These are phyloP conservation scores for Cyberlindnera veronae DNA, from an alignment of 805 yeast species.

Conservation along the genomic window DNA sequence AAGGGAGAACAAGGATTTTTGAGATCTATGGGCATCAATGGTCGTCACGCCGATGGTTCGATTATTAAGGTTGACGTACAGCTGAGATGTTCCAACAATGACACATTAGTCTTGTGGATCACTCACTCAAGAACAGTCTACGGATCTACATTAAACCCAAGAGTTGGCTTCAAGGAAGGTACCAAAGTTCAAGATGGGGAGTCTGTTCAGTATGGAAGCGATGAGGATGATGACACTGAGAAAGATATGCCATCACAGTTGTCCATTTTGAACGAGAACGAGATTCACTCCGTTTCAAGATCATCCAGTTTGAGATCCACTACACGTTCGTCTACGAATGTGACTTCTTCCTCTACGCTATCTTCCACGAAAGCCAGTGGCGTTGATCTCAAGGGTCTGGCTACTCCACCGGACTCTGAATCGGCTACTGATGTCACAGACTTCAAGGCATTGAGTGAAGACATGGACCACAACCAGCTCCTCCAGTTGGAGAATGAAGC, in stretches of 20 bases:
- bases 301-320: constrained; percentile 26
- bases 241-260: constrained; percentile 38
- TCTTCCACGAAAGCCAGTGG: constrained; percentile 9
- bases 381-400: constrained; percentile 6
- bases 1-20: constrained; percentile 50
- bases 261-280: constrained; percentile 37
- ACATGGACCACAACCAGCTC: constrained; percentile 37
- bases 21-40: constrained; percentile 64
- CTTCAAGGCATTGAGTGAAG: constrained; percentile 18
- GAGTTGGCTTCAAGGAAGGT: constrained; percentile 18
- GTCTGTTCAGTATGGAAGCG: constrained; percentile 10
- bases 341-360: constrained; percentile 12
- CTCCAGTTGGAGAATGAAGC: constrained; percentile 43
- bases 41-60: constrained; percentile 67
- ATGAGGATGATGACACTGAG: constrained; percentile 30
- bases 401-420: constrained; percentile 6
- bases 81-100: constrained; percentile 60
- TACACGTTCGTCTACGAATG: constrained; percentile 14
- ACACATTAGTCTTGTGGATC: constrained; percentile 72
- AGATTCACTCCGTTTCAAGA: constrained; percentile 27
- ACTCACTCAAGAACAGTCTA: constrained; percentile 63
- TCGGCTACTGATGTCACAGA: constrained; percentile 11
- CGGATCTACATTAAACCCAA: constrained; percentile 15
- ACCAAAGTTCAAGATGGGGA: constrained; percentile 8
- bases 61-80: constrained; percentile 71